A percentile compares a stretch with the other conserved stretches of the same genome.
Conservation (phyloP, 257 asterid species). For the Thymus mandschuricus region DNA sequence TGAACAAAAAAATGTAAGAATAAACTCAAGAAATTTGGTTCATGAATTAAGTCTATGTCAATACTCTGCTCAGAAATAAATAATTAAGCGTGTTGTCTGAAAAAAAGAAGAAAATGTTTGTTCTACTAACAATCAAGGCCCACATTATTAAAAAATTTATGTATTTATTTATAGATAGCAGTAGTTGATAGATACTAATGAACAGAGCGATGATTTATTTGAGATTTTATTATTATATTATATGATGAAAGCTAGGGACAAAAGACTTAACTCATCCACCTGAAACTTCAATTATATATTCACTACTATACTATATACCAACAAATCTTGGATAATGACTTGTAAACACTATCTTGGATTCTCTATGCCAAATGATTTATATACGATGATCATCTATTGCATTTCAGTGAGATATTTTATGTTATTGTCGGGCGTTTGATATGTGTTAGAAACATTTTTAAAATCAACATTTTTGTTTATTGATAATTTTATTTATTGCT, state of each 20-base stretch:
- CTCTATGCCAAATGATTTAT: no score
- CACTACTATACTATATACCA: not conserved
- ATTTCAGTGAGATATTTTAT: no score
- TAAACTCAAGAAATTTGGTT: not conserved
- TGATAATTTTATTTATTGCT: no score
- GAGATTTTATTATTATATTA: not conserved
- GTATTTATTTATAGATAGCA: no score
- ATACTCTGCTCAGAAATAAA: not conserved
- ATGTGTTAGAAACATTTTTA: no score
- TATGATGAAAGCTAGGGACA: constrained; percentile 1
- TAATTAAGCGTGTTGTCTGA: constrained; percentile 9
- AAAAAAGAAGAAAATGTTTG: constrained; percentile 2
- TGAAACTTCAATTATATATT: not conserved
- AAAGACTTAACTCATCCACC: constrained; percentile 20
- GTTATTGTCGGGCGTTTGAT: no score
- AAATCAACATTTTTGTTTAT: no score
- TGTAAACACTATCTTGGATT: no score
- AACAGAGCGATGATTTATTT: not conserved
- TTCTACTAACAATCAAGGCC: not conserved
- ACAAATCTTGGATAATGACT: not conserved
- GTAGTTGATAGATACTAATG: constrained; percentile 23
- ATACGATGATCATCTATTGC: no score
- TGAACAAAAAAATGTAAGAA: no score
- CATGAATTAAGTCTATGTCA: not conserved
- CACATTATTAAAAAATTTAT: no score